Evolutionary conservation across 2,329 filamentous ascomycete genomes (phyloP), one percentile per base, ranked within the genome.

Genomic region (Aspergillus sp.): DNA sequence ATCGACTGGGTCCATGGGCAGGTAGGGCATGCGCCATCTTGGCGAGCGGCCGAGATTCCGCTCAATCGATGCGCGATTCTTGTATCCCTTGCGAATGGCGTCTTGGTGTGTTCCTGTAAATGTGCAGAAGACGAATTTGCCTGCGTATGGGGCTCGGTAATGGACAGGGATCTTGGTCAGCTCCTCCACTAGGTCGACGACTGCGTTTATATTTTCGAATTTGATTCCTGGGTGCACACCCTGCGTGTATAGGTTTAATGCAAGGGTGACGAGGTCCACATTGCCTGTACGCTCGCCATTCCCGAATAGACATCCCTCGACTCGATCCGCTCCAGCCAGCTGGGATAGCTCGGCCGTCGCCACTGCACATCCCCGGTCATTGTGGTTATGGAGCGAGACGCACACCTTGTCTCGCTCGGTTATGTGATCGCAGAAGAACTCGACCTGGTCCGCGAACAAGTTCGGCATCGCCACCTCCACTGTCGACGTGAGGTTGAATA

Each of bases 231-330:
- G 91, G 68, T 89, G 82, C 48, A 96, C 85, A 53, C 93, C 93
- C 75, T 98, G 93, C 0, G 93, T 97, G 77, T 98, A 98, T 17
- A 98, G 86, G 73, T 98, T 98, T 58, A 98, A 82, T 22, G 86
- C 95, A 55, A 98, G 82, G 33, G 93, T 98, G 49, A 98, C 92
- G 54, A 98, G 83, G 71, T 98, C 93, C 19, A 97, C 92, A 68
- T 98, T 98, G 61, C 93, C 95, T 0, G 93, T 98, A 62, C 95
- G 82, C 82, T 99, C 93, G 59, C 95, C 93, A 67, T 98, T 98
- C 51, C 93, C 92, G 71, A 97, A 96, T 40, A 97, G 82, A 63
- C 91, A 96, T 44, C 93, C 93, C 76, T 98, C 93, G 13, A 98
- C 93, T 71, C 95, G 82, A 76, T 97, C 90, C 33, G 92, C 95